Evolutionary conservation across 345 rosid genomes (phyloP), one percentile per base, ranked within the genome.

Genomic region (Ceriops decandra): DNA sequence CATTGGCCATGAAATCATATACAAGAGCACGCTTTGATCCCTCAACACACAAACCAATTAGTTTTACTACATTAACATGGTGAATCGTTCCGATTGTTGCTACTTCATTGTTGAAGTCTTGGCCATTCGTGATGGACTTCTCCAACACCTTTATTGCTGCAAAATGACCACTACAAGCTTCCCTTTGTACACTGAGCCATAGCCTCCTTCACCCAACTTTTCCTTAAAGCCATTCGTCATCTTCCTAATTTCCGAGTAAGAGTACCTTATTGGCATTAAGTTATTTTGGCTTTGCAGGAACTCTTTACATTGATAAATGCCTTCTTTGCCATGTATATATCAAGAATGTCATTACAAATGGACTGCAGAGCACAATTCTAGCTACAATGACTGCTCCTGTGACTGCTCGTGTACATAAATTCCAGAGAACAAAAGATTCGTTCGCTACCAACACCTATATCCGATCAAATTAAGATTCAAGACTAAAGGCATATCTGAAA

Each of bases 1-100:
- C 72, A n/a, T 60, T 68, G n/a, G 74, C 35, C 67, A 70, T 62
- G 60, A 62, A 70, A 53, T 70, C 74, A 53, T 62, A 62, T 19
- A 70, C 74, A 32, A 70, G 74, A 53, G 68, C 74, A 26, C 62
- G 67, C 27, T 54, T 62, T 13, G 67, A 70, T 54, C 74, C 54
- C 24, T 70, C 68, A 22, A 64, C 74, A 38, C 74, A 70, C 46
- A 62, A 70, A 5, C 74, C 74, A 30, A 70, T 30, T 19, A 70
- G 53, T 6, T 20, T 57, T 5, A 70, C 74, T 30, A 70, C 68
- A 62, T 62, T 70, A 27, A 70, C 54, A 46, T 61, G 74, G 26
- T 53, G 62, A 42, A 70, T 65, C 46, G 10, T 65, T 36, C 74
- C 74, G 20, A 54, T 70, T 47, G 74, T 62, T 21, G 61, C 67